Conservation (phyloP, 257 asterid species). For the Petrea volubilis region DNA sequence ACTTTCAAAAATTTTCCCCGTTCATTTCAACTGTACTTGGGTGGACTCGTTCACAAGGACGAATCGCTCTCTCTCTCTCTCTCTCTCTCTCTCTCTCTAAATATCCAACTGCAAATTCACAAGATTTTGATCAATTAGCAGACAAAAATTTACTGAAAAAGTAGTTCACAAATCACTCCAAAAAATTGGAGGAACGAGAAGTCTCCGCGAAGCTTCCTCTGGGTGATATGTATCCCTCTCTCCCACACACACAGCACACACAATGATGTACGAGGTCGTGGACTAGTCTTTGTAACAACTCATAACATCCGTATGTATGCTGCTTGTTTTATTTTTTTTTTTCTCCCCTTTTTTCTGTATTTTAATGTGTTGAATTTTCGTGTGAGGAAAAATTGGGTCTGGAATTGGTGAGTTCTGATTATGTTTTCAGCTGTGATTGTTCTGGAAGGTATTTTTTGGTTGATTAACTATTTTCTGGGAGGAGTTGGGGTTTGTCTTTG, state of each 20-base stretch:
- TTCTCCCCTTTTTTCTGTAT: background rate
- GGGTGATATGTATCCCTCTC: constrained; percentile 14
- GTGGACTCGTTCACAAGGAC: constrained; percentile 19
- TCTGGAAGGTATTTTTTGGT: background rate
- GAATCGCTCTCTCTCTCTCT: background rate
- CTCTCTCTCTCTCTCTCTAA: background rate
- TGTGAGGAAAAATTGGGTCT: background rate
- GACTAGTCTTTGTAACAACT: constrained; percentile 24
- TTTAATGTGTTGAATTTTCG: constrained; percentile 8
- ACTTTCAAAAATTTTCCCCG: constrained; percentile 9
- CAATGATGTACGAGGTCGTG: constrained; percentile 25
- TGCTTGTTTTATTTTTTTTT: background rate
- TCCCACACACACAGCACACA: constrained; percentile 10
- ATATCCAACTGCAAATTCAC: constrained; percentile 27
- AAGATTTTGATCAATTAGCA: constrained; percentile 11
- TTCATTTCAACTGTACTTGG: constrained; percentile 12
- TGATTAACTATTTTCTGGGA: constrained; percentile 16
- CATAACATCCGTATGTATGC: constrained; percentile 31
- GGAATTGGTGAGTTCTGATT: constrained; percentile 23
- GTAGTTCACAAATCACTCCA: background rate
- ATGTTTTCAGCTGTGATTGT: background rate
- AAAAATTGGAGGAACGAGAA: constrained; percentile 19
- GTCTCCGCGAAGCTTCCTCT: constrained; percentile 51
- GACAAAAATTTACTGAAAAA: background rate
- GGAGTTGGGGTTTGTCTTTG: background rate